Conservation (phyloP, 1,284 basidiomycete species). For the Psilocybe mexicana region DNA sequence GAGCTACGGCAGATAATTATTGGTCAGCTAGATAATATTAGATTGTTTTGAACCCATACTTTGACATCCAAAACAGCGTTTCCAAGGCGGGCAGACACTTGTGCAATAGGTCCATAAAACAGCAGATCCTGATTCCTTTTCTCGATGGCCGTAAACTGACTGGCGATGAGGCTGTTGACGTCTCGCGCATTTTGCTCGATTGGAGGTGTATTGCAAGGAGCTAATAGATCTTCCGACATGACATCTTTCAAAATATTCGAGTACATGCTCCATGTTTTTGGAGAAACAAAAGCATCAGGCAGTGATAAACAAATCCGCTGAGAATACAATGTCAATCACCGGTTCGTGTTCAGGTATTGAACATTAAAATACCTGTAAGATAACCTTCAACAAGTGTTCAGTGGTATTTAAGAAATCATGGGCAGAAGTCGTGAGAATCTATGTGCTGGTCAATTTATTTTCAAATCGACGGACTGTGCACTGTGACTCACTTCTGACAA, state of each 20-base stretch:
- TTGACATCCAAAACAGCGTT: constrained; percentile 77
- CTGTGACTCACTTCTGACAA: constrained; percentile 62
- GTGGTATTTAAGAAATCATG: constrained; percentile 58
- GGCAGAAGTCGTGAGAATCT: constrained; percentile 56
- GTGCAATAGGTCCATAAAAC: constrained; percentile 66
- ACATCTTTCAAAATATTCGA: constrained; percentile 46
- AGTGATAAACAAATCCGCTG: constrained; percentile 65
- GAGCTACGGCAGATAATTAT: constrained; percentile 43
- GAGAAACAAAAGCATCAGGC: constrained; percentile 76
- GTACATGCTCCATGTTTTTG: constrained; percentile 63
- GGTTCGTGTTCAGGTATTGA: neutral
- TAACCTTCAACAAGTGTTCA: constrained; percentile 51
- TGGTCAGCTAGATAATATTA: neutral
- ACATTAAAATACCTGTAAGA: constrained; percentile 52
- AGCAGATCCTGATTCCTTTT: constrained; percentile 77
- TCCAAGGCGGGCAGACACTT: constrained; percentile 55
- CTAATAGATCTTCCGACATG: constrained; percentile 40
- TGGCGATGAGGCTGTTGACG: constrained; percentile 46
- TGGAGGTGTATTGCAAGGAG: constrained; percentile 33
- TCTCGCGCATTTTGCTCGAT: constrained; percentile 41
- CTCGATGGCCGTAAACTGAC: constrained; percentile 58
- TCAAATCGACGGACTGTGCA: neutral
- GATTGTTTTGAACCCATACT: constrained; percentile 35
- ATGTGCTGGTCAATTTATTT: neutral
- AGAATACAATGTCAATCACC: neutral